Percentiles rank a stretch among this genome's conserved stretches.
Evolutionary conservation across 2,329 filamentous ascomycete species (phyloP).

Genomic region (Furcasterigmium furcatum): DNA sequence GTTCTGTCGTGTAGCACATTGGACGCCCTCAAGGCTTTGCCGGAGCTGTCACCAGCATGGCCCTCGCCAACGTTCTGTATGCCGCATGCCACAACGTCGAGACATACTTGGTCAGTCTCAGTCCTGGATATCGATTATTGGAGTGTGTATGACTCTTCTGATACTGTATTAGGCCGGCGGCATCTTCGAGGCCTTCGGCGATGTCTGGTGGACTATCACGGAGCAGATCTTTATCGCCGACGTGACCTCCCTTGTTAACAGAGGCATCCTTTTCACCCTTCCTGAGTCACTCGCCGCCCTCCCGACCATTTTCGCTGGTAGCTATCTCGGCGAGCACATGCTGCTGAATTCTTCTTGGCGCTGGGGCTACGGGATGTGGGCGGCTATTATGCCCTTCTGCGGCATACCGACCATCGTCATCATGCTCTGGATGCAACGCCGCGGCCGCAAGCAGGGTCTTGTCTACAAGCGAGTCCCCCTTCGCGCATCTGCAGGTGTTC

Average conservation of each 20-base stretch:
- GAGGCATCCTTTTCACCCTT: conserved; percentile 37
- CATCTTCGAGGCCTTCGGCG: conserved; percentile 58
- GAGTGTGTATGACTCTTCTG: too few relatives aligned
- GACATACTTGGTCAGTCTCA: conserved; percentile 57
- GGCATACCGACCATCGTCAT: conserved; percentile 25
- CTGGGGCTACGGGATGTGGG: conserved; percentile 39
- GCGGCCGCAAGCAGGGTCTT: conserved; percentile 12
- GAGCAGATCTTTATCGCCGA: conserved; percentile 39
- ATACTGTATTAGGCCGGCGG: conserved; percentile 45
- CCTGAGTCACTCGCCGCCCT: conserved; percentile 39
- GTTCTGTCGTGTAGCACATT: conserved; percentile 46
- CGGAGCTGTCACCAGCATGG: conserved; percentile 35
- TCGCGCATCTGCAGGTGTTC: conserved; percentile 8
- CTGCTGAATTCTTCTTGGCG: conserved; percentile 29
- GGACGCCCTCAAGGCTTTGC: conserved; percentile 43
- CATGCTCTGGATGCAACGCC: conserved; percentile 26
- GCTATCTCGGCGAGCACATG: conserved; percentile 25
- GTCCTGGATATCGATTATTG: conserved; percentile 63
- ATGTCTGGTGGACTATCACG: conserved; percentile 26
- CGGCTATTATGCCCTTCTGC: conserved; percentile 30
- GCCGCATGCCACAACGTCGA: conserved; percentile 55
- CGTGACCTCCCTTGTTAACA: conserved; percentile 37
- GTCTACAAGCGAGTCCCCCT: not conserved
- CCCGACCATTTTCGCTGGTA: conserved; percentile 38
- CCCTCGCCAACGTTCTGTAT: conserved; percentile 59